A percentile compares a stretch with the other conserved stretches of the same genome.
Evolutionary conservation across 1,284 basidiomycete genomes (phyloP).

Genomic region (Meripilus lineatus): DNA sequence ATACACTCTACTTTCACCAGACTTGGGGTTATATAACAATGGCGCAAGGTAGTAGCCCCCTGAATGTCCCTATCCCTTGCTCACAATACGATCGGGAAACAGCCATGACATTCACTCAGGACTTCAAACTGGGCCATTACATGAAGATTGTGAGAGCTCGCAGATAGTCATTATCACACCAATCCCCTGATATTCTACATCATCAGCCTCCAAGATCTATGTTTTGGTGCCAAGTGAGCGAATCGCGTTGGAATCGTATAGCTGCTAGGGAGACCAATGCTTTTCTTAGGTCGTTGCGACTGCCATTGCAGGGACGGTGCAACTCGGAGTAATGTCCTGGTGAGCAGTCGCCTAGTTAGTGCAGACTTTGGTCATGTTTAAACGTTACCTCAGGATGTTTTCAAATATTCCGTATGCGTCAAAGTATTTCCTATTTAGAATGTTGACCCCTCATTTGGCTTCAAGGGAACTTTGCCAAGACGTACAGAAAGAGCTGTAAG

Average conservation of each 20-base stretch:
- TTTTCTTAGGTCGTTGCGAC: conserved; percentile 51
- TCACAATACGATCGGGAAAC: not conserved
- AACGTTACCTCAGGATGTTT: conserved; percentile 42
- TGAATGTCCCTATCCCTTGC: conserved; percentile 4
- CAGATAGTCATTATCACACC: too few relatives aligned
- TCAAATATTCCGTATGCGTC: conserved; percentile 41
- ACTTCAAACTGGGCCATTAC: conserved; percentile 71
- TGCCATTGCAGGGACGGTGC: conserved; percentile 56
- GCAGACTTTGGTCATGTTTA: not conserved
- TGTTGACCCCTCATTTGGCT: too few relatives aligned
- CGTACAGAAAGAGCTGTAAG: conserved; percentile 38
- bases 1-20: conserved; percentile 22
- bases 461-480: conserved; percentile 40
- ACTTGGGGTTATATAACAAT: conserved; percentile 42
- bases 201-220: conserved; percentile 43
- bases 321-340: conserved; percentile 64
- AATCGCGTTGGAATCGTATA: conserved; percentile 21
- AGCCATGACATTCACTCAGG: conserved; percentile 47
- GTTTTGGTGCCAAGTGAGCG: conserved; percentile 41
- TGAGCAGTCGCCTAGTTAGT: too few relatives aligned
- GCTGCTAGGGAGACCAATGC: not conserved
- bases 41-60: conserved; percentile 33
- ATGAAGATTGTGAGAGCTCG: conserved; percentile 47
- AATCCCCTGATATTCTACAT: too few relatives aligned
- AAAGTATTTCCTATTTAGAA: not conserved